Evolutionary conservation across 192 early-diverging fungal species (phyloP).

Genomic region (Gonapodya sp.): DNA sequence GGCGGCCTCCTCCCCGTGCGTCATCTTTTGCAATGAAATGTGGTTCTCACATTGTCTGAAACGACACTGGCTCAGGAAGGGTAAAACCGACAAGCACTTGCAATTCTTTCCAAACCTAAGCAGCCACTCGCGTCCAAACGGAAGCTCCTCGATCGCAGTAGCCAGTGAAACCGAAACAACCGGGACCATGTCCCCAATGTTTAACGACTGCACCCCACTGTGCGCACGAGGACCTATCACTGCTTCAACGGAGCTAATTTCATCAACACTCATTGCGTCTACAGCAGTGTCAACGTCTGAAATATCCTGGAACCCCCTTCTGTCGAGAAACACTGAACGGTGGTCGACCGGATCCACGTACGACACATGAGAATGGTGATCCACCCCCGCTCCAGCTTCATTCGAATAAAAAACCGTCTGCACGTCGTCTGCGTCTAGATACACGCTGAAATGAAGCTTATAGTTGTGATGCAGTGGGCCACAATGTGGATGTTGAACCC

Average conservation of each 20-base stretch:
- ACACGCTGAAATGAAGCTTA: too few species aligned
- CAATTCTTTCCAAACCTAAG: background rate
- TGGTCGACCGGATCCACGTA: background rate
- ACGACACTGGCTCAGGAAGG: background rate
- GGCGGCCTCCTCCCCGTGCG: slow-evolving; percentile 23
- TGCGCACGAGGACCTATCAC: background rate
- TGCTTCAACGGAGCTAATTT: background rate
- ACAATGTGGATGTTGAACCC: background rate
- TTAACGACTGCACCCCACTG: background rate
- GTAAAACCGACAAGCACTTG: background rate
- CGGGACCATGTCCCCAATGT: background rate
- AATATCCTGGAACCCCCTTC: background rate
- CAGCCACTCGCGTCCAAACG: background rate
- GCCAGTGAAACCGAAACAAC: background rate
- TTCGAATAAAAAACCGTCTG: background rate
- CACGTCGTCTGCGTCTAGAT: background rate
- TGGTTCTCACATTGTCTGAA: slow-evolving; percentile 44
- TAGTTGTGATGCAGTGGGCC: background rate
- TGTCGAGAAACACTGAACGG: background rate
- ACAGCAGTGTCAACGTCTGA: background rate
- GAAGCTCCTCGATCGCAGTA: background rate
- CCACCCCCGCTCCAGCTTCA: background rate
- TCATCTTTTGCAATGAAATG: slow-evolving; percentile 13
- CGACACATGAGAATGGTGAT: background rate
- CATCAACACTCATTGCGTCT: background rate